Conservation (phyloP, 2,329 filamentous ascomycete species). For the Nothomitra cinnamomea region DNA sequence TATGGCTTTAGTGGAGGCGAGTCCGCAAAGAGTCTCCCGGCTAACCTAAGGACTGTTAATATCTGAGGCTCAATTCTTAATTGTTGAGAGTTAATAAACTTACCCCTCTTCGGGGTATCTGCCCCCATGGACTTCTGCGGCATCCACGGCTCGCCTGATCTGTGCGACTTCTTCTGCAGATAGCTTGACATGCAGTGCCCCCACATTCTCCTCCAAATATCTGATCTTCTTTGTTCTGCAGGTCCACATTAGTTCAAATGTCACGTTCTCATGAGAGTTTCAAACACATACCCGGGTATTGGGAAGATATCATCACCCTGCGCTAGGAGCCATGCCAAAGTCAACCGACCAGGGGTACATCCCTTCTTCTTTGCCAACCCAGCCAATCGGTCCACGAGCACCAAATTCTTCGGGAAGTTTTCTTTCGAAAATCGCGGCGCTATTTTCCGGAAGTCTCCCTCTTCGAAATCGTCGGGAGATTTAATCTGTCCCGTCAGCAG, state of each 20-base stretch:
- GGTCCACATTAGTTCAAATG: too few relatives aligned
- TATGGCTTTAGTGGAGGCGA: too few relatives aligned
- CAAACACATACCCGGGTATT: conserved; percentile 30
- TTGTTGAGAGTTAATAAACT: neutral
- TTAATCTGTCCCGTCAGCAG: conserved; percentile 35
- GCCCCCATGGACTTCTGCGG: neutral
- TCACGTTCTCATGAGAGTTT: too few relatives aligned
- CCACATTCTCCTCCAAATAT: conserved; percentile 29
- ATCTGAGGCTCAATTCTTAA: too few relatives aligned
- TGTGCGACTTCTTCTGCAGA: conserved; percentile 21
- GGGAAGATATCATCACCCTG: conserved; percentile 44
- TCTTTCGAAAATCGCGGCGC: conserved; percentile 33
- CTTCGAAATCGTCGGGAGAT: conserved; percentile 29
- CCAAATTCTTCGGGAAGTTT: conserved; percentile 39
- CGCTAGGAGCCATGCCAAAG: conserved; percentile 44
- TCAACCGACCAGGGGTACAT: conserved; percentile 38
- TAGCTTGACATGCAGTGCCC: conserved; percentile 19
- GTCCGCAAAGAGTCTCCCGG: too few relatives aligned
- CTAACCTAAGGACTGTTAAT: too few relatives aligned
- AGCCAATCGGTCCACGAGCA: conserved; percentile 33
- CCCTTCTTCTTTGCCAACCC: conserved; percentile 35
- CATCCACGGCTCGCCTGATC: conserved; percentile 14
- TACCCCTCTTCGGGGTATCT: neutral
- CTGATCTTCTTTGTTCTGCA: conserved; percentile 12
- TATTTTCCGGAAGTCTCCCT: conserved; percentile 29